Evolutionary conservation across 129 eudicot genomes (phyloP), one percentile per base, ranked within the genome.

Genomic region (Tagetes erecta): DNA sequence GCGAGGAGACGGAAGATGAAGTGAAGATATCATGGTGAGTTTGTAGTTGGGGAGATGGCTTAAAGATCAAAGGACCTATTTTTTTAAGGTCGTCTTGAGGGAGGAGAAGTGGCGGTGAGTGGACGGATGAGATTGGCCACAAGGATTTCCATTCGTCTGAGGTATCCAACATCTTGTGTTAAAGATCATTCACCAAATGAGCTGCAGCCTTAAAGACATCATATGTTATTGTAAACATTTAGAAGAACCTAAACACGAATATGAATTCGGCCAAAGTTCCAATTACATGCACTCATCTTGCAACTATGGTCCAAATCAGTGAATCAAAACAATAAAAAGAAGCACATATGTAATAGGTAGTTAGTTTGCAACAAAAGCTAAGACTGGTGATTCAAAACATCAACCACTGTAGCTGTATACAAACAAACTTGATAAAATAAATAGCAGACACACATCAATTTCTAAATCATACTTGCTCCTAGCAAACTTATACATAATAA

Each of bases 1-100:
- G 75, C 44, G 68, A 68, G 56, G 62, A 56, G 8, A 71, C 9
- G 33, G 74, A 74, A 5, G 85, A 64, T 30, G 80, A 66, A 31
- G 74, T 13, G 68, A 56, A 76, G 50, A 68, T 14, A 35, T 67
- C 68, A 31, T 56, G 3, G 62, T 67, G 68, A 65, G 79, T 30
- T 30, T 75, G 79, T 50, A 40, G 58, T 42, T 68, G 38, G 40
- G 56, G 71, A 38, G 76, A 77, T 42, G 83, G 86, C 30, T 58
- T 76, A 57, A 86, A 86, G 79, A 86, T 49, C 5, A 83, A 8
- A 1, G 90, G 90, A 8, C 90, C 90, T 0, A 74, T 63, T 55
- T 34, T 3, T 2, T 10, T 20, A 14, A 45, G 33, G 45, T 58
- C 33, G 47, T 46, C n/a, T 20, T 68, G 47, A 56, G 79, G 50